These are phyloP conservation scores for Colletotrichum incanum DNA, from an alignment of 2,329 filamentous ascomycete genomes.

Conservation along the genomic window DNA sequence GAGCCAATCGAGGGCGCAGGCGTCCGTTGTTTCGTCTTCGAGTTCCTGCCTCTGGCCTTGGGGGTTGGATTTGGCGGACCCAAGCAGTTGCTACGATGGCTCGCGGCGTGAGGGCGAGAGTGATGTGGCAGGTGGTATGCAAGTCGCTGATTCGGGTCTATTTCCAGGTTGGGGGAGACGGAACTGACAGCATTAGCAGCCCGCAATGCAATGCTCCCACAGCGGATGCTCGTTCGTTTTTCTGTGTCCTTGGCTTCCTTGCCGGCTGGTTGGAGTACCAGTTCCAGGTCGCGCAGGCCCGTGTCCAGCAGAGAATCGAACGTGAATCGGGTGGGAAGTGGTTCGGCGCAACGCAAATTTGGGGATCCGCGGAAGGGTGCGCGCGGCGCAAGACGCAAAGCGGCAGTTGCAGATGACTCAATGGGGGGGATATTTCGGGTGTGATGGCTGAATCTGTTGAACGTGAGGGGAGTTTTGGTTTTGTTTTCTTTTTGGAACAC, in stretches of 20 bases:
- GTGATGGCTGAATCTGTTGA: conserved; percentile 5
- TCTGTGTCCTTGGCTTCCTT: conserved; percentile 10
- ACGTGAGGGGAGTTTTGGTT: conserved; percentile 9
- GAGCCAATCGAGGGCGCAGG: conserved; percentile 42
- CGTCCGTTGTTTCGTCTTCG: conserved; percentile 33
- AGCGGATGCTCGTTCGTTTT: conserved; percentile 36
- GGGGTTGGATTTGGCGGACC: conserved; percentile 53
- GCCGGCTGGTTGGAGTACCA: conserved; percentile 26
- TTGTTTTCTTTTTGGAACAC: conserved; percentile 1
- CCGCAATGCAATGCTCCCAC: conserved; percentile 34
- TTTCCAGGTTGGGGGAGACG: conserved; percentile 50
- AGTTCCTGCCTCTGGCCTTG: conserved; percentile 46
- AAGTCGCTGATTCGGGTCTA: conserved; percentile 61
- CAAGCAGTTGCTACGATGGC: conserved; percentile 58
- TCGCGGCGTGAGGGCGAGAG: conserved; percentile 55
- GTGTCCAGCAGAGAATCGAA: conserved; percentile 34
- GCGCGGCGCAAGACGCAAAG: conserved; percentile 40
- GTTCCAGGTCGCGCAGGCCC: conserved; percentile 25
- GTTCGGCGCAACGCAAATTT: conserved; percentile 37
- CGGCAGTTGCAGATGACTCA: conserved; percentile 40
- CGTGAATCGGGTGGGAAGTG: conserved; percentile 29
- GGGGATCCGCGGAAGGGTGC: conserved; percentile 20
- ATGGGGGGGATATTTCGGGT: conserved; percentile 17
- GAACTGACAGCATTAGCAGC: conserved; percentile 45
- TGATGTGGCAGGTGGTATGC: conserved; percentile 65